Conservation (phyloP, 2,329 filamentous ascomycete species). For the Colletotrichum lupini region DNA sequence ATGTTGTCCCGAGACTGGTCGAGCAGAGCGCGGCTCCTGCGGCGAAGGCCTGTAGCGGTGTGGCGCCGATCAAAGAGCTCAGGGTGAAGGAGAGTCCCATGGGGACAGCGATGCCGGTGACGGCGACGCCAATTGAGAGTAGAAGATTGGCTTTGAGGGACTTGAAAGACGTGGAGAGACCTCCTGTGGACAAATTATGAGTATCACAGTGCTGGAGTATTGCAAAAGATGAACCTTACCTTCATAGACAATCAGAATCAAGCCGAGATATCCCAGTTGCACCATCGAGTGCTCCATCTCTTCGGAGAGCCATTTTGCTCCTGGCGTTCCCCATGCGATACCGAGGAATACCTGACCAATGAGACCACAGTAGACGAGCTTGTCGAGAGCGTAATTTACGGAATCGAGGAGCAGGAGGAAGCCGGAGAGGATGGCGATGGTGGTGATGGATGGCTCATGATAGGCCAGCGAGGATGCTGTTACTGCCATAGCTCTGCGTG, state of each 20-base stretch:
- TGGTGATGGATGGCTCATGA: conserved; percentile 69
- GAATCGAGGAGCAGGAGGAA: conserved; percentile 73
- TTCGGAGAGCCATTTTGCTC: conserved; percentile 66
- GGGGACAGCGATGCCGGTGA: conserved; percentile 72
- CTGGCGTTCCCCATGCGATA: conserved; percentile 76
- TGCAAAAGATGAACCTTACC: conserved; percentile 48
- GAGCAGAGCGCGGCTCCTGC: conserved; percentile 80
- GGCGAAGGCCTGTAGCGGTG: conserved; percentile 73
- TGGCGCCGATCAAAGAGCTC: conserved; percentile 58
- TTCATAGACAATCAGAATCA: conserved; percentile 80
- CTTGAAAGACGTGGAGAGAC: conserved; percentile 64
- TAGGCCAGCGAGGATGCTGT: conserved; percentile 58
- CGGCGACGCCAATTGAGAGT: conserved; percentile 71
- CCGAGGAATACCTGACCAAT: conserved; percentile 79
- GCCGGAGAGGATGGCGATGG: conserved; percentile 68
- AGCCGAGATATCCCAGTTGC: conserved; percentile 77
- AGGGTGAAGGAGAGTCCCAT: conserved; percentile 75
- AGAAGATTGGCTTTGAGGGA: conserved; percentile 68
- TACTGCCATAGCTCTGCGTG: background rate
- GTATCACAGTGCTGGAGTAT: background rate
- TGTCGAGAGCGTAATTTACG: conserved; percentile 67
- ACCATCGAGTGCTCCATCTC: conserved; percentile 66
- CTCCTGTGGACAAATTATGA: conserved; percentile 52
- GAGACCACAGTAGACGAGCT: conserved; percentile 74
- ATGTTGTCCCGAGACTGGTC: conserved; percentile 78